phyloP scores from a whole-genome alignment of 2,329 filamentous ascomycete genomes.

The Fusarium coffeatum region DNA sequence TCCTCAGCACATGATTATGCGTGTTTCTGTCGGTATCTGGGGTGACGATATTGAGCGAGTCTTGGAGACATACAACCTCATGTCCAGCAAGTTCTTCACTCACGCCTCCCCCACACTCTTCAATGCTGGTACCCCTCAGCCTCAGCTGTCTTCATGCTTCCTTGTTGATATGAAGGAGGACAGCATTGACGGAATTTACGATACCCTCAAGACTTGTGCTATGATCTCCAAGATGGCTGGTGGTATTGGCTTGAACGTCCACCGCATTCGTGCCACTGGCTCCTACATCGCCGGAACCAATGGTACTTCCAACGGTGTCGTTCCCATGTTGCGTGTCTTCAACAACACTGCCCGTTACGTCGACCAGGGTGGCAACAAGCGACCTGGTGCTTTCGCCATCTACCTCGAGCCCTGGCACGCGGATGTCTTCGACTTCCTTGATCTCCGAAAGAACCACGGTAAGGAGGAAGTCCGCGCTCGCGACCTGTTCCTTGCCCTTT shows the following conservation, averaged over 20 bases:
- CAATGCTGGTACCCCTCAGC: constrained; percentile 94
- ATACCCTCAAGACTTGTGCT: constrained; percentile 98
- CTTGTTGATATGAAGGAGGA: constrained; percentile 99
- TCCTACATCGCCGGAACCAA: constrained; percentile 99
- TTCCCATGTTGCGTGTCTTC: constrained; percentile 98
- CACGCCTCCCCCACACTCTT: constrained; percentile 98
- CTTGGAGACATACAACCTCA: constrained; percentile 97
- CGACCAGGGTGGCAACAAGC: constrained; percentile 99
- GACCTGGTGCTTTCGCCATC: constrained; percentile 97
- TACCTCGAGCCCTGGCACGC: constrained; percentile 99
- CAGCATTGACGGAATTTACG: constrained; percentile 99
- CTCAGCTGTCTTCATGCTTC: constrained; percentile 98
- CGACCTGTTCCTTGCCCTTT: constrained; percentile 96
- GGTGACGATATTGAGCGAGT: constrained; percentile 94
- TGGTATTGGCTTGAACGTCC: constrained; percentile 95
- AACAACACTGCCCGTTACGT: constrained; percentile 99
- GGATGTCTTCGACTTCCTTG: constrained; percentile 96
- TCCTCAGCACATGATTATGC: constrained; percentile 99
- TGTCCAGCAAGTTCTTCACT: constrained; percentile 99
- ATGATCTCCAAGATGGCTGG: constrained; percentile 99
- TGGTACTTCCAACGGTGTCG: constrained; percentile 95
- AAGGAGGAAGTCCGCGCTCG: constrained; percentile 98
- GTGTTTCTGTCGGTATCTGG: constrained; percentile 96
- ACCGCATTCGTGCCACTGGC: constrained; percentile 95
- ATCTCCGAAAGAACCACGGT: constrained; percentile 98